A percentile compares a stretch with the other conserved stretches of the same genome.
Conservation (phyloP, 148 eudicot species). For the Agrostemma githago region DNA sequence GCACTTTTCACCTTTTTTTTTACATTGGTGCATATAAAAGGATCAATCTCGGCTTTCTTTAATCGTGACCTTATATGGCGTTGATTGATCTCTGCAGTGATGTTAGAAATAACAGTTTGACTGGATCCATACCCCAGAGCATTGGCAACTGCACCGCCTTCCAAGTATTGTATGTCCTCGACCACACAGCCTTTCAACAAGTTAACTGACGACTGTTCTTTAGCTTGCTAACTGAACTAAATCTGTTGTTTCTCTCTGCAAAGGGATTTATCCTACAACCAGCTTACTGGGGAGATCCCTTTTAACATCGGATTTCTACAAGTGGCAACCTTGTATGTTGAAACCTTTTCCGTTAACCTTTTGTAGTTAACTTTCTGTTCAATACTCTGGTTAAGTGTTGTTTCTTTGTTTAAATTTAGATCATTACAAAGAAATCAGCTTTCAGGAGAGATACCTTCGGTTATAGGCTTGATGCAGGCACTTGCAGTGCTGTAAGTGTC, state of each 20-base stretch:
- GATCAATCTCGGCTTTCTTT: not conserved
- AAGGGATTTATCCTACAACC: conserved; percentile 94
- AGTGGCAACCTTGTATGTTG: conserved; percentile 90
- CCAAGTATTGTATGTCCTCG: conserved; percentile 86
- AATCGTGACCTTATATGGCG: not conserved
- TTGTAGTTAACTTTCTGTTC: not conserved
- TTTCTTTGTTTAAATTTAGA: conserved; percentile 24
- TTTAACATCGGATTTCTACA: conserved; percentile 95
- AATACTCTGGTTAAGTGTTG: not conserved
- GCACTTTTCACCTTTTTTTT: not conserved
- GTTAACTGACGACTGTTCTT: not conserved
- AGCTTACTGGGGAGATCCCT: conserved; percentile 84
- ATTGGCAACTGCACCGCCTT: conserved; percentile 87
- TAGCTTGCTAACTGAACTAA: not conserved
- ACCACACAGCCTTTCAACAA: not conserved
- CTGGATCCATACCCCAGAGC: conserved; percentile 58
- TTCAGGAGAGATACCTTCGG: conserved; percentile 79
- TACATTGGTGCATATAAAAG: not conserved
- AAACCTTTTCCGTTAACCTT: not conserved
- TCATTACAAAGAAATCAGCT: conserved; percentile 89
- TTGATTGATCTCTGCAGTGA: conserved; percentile 47
- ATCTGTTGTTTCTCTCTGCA: conserved; percentile 4
- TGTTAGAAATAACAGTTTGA: conserved; percentile 93
- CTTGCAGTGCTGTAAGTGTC: conserved; percentile 89
- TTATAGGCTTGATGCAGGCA: conserved; percentile 98